phyloP scores from a whole-genome alignment of 1,284 basidiomycete genomes.

The Cutaneotrichosporon curvatum region DNA sequence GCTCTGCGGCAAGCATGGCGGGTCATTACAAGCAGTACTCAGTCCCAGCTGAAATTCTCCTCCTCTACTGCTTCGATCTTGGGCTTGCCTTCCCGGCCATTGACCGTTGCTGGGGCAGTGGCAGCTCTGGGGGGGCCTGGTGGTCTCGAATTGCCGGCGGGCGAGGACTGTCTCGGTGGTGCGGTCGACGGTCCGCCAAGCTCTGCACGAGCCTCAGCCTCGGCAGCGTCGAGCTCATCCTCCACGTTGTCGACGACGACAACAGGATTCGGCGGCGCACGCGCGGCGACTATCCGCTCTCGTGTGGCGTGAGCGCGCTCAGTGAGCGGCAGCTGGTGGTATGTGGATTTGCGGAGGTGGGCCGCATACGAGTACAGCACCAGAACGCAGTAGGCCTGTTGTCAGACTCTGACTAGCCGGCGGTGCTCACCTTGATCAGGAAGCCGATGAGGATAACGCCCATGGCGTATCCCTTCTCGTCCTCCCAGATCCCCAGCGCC shows the following conservation, averaged over 20 bases:
- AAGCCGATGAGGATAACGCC: constrained; percentile 72
- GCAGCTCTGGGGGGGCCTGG: background rate
- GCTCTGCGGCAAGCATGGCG: too few species aligned
- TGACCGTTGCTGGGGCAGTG: background rate
- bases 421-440: constrained; percentile 68
- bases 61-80: constrained; percentile 14
- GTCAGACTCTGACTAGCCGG: background rate
- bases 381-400: constrained; percentile 82
- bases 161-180: background rate
- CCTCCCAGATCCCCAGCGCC: constrained; percentile 77
- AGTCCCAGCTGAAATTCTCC: constrained; percentile 35
- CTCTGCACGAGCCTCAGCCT: constrained; percentile 8
- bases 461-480: constrained; percentile 75
- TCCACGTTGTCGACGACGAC: constrained; percentile 3
- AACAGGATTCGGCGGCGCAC: background rate
- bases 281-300: background rate
- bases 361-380: constrained; percentile 89
- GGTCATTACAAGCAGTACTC: background rate
- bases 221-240: constrained; percentile 9
- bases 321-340: constrained; percentile 67
- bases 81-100: constrained; percentile 2
- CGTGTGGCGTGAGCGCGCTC: constrained; percentile 16
- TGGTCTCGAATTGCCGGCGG: background rate
- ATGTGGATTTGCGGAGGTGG: constrained; percentile 86
- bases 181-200: background rate